Evolutionary conservation across 108 stramenopile genomes (phyloP).

Genomic region (Ochromonas danica): DNA sequence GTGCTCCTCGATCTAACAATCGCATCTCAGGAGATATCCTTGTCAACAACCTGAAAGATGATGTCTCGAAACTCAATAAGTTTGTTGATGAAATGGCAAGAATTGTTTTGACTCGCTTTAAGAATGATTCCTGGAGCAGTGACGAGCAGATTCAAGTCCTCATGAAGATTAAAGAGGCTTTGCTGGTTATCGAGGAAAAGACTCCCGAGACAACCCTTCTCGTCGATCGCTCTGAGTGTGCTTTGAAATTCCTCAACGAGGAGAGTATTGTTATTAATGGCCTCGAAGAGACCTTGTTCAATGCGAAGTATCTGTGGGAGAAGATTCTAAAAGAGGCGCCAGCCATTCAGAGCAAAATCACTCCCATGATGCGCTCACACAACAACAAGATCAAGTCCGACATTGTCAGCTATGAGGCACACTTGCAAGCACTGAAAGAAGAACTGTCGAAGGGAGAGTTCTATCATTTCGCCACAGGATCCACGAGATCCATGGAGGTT

Average conservation of each 20-base stretch:
- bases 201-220: neutral
- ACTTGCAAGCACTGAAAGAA: neutral
- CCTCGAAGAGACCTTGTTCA: constrained; percentile 7
- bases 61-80: neutral
- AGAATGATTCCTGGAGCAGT: constrained; percentile 10
- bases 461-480: constrained; percentile 7
- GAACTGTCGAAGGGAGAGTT: constrained; percentile 25
- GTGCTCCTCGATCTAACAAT: constrained; percentile 24
- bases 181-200: constrained; percentile 7
- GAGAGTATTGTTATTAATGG: constrained; percentile 3
- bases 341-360: constrained; percentile 8
- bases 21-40: constrained; percentile 9
- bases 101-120: neutral
- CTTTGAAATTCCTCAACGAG: neutral
- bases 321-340: constrained; percentile 22
- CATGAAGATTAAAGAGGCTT: constrained; percentile 25
- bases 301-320: constrained; percentile 12
- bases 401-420: constrained; percentile 20
- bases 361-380: constrained; percentile 33
- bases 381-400: constrained; percentile 5
- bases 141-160: constrained; percentile 32
- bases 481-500: constrained; percentile 2
- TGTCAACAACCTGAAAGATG: neutral
- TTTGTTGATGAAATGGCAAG: neutral
- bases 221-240: constrained; percentile 8